Evolutionary conservation across 129 eudicot species (phyloP).

Genomic region (Scalesia atractyloides): DNA sequence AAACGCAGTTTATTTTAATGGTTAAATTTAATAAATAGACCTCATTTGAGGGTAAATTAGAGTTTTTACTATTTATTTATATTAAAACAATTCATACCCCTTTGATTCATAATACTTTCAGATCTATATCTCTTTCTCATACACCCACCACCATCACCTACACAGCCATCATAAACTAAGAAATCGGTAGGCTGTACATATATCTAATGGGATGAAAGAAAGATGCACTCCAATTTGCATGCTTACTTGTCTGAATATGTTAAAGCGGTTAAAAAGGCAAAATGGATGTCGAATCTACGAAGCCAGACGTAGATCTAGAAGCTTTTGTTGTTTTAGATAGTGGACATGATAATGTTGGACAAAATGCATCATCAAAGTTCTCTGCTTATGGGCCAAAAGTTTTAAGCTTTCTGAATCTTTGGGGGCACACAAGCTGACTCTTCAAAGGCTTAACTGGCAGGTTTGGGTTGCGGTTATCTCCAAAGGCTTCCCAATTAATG

Average conservation of each 20-base stretch:
- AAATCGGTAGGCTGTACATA: too few species aligned
- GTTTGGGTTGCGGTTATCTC: constrained; percentile 61
- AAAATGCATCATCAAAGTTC: constrained; percentile 47
- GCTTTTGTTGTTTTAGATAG: constrained; percentile 27
- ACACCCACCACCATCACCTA: too few species aligned
- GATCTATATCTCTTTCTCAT: too few species aligned
- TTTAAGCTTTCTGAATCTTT: constrained; percentile 72
- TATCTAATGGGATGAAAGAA: neutral
- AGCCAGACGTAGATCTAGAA: constrained; percentile 20
- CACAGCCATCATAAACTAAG: too few species aligned
- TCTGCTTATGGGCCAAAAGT: constrained; percentile 83
- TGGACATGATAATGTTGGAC: constrained; percentile 35
- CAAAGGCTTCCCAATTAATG: constrained; percentile 59
- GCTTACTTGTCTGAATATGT: constrained; percentile 1
- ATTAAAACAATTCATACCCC: too few species aligned
- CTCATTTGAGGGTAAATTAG: too few species aligned
- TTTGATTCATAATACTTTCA: too few species aligned
- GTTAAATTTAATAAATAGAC: too few species aligned
- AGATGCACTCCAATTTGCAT: neutral
- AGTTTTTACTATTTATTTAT: too few species aligned
- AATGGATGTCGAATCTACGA: constrained; percentile 28
- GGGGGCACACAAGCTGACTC: constrained; percentile 58
- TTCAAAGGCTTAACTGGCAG: constrained; percentile 73
- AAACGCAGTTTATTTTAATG: too few species aligned
- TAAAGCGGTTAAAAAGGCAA: constrained; percentile 12